These are phyloP conservation scores for Russula abietina DNA, from an alignment of 768 basidiomycete species.

Conservation along the genomic window DNA sequence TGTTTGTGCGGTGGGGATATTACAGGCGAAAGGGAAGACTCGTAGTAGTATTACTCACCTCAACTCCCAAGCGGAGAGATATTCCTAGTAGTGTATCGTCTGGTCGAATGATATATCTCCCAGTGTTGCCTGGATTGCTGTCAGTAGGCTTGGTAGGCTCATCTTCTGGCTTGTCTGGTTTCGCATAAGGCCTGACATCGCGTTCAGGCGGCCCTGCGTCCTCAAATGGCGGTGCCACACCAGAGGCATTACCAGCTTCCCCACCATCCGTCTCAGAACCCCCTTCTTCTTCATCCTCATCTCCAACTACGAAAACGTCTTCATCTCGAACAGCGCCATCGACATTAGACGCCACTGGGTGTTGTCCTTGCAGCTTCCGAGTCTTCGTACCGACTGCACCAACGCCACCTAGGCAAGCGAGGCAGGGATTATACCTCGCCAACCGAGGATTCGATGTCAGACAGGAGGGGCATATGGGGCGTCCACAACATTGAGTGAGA, in stretches of 20 bases:
- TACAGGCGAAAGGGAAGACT: not conserved
- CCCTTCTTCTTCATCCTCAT: conserved; percentile 41
- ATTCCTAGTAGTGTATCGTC: conserved; percentile 22
- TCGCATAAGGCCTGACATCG: not conserved
- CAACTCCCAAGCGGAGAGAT: conserved; percentile 31
- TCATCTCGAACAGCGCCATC: conserved; percentile 55
- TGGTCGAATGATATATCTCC: conserved; percentile 21
- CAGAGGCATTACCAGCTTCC: not conserved
- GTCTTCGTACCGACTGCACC: conserved; percentile 33
- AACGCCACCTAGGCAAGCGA: conserved; percentile 59
- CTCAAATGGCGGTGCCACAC: not conserved
- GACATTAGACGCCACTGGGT: conserved; percentile 33
- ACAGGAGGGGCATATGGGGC: conserved; percentile 60
- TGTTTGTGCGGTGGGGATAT: conserved; percentile 24
- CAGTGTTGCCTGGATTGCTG: not conserved
- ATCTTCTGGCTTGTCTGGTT: not conserved
- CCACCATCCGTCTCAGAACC: not conserved
- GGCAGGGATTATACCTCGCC: conserved; percentile 63
- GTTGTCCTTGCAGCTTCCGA: conserved; percentile 16
- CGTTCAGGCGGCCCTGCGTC: not conserved
- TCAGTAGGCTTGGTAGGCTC: not conserved
- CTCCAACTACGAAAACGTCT: conserved; percentile 60
- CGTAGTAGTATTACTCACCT: conserved; percentile 40
- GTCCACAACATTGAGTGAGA: conserved; percentile 57
- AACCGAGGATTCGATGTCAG: conserved; percentile 55